Evolutionary conservation across 2,329 filamentous ascomycete species (phyloP).

Genomic region (Pyricularia sp.): DNA sequence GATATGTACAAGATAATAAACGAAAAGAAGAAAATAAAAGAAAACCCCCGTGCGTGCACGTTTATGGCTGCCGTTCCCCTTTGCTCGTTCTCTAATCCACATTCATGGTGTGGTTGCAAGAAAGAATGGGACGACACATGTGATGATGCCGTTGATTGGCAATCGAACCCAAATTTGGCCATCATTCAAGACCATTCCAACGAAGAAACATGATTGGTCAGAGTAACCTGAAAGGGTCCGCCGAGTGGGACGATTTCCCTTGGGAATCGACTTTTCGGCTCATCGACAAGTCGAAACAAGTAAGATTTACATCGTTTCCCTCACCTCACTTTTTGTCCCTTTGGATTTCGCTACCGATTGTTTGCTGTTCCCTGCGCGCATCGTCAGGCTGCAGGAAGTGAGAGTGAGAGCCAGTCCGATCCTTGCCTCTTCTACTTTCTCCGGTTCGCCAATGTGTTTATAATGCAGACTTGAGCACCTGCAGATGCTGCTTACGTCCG

Average conservation of each 20-base stretch:
- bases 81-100: background rate
- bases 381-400: background rate
- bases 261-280: background rate
- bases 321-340: background rate
- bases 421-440: background rate
- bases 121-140: conserved; percentile 3
- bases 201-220: background rate
- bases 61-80: background rate
- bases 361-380: background rate
- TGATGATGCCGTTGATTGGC: conserved; percentile 3
- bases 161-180: conserved; percentile 1
- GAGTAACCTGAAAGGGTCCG: background rate
- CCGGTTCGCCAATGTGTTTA: background rate
- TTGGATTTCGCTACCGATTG: background rate
- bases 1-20: no score
- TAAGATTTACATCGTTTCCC: background rate
- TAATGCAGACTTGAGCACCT: background rate
- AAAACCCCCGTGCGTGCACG: background rate
- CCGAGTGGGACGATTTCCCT: conserved; percentile 4
- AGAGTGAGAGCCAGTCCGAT: background rate
- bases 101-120: background rate
- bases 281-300: background rate
- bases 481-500: background rate
- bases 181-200: background rate
- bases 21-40: background rate